phyloP scores from a whole-genome alignment of 2,329 filamentous ascomycete genomes.

The Exophiala alcalophila region DNA sequence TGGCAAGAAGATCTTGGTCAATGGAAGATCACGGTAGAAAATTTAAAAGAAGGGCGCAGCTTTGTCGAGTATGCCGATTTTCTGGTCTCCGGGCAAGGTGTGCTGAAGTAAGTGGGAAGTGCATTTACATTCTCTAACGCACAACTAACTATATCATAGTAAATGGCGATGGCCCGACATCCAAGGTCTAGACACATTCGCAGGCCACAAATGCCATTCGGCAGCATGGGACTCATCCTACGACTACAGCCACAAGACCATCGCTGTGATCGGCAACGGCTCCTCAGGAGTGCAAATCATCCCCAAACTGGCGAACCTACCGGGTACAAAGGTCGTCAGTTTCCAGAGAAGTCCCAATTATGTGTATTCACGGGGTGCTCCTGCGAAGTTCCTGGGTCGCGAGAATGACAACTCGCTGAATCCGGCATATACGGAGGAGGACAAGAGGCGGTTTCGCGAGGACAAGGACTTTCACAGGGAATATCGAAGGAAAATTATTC shows the following conservation, averaged over 20 bases:
- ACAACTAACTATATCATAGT: too few relatives aligned
- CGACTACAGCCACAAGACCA: conserved; percentile 31
- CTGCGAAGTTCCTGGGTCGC: conserved; percentile 21
- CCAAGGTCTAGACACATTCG: conserved; percentile 29
- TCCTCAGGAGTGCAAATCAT: conserved; percentile 42
- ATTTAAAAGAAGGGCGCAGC: conserved; percentile 28
- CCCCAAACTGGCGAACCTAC: conserved; percentile 27
- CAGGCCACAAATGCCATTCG: conserved; percentile 32
- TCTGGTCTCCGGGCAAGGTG: conserved; percentile 36
- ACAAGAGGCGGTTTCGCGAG: conserved; percentile 33
- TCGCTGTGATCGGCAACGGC: conserved; percentile 35
- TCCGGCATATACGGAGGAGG: conserved; percentile 31
- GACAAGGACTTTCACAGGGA: conserved; percentile 32
- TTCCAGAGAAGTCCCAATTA: conserved; percentile 36
- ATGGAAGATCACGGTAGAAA: conserved; percentile 38
- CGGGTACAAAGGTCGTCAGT: conserved; percentile 32
- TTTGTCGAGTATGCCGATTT: conserved; percentile 35
- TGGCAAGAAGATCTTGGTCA: conserved; percentile 40
- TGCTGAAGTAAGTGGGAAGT: conserved; percentile 29
- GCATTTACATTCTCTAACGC: too few relatives aligned
- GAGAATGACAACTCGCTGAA: conserved; percentile 26
- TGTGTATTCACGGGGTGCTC: conserved; percentile 31
- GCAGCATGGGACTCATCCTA: conserved; percentile 32
- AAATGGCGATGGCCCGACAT: conserved; percentile 35
- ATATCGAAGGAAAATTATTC: conserved; percentile 37